Base-by-base conservation (phyloP, 495 filamentous ascomycete genomes). In the Aspergillus steynii region DNA sequence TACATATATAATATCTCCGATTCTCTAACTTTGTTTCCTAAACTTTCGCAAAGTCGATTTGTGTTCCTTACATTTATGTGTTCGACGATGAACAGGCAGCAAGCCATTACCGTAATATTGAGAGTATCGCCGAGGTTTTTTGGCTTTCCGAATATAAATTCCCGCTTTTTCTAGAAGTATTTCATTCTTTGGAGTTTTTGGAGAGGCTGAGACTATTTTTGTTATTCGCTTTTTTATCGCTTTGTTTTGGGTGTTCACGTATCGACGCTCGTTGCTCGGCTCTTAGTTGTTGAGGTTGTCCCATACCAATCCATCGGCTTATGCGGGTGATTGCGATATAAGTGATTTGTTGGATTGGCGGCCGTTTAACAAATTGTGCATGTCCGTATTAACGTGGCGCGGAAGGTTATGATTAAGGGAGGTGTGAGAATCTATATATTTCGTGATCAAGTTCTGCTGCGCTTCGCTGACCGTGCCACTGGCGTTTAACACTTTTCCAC, bases 331-430 rank as follows among this genome's bases (percentile, higher is more conserved):
- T 63, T 6, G 69, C 66, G 27, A 62, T 61, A 75, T 75, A 32
- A 78, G 51, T 12, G 55, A 29, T 29, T 60, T 63, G 29, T 77
- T 63, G 26, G 74, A 66, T 50, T 68, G 55, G 28, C 56, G 65
- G 61, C 68, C 63, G 50, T 62, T 65, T 55, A 77, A 69, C 12
- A 77, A 58, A 56, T 56, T 67, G 47, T 71, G 63, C 46, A 71
- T 71, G 46, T 76, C 74, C 28, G 65, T 73, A 29, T 71, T 68
- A 29, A 76, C 66, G n/a, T 54, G 52, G 29, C 70, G 67, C 47
- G 51, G 71, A 63, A 73, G 71, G 61, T 78, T 77, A 65, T 77
- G 66, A 50, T 74, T 71, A 27, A 78, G 53, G 60, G 76, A 76
- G 27, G 73, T 75, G 2, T 60, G 29, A 53, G 58, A 68, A 27